A percentile compares a stretch with the other conserved stretches of the same genome.
phyloP scores from a whole-genome alignment of 345 rosid species.

The Salix caprea region DNA sequence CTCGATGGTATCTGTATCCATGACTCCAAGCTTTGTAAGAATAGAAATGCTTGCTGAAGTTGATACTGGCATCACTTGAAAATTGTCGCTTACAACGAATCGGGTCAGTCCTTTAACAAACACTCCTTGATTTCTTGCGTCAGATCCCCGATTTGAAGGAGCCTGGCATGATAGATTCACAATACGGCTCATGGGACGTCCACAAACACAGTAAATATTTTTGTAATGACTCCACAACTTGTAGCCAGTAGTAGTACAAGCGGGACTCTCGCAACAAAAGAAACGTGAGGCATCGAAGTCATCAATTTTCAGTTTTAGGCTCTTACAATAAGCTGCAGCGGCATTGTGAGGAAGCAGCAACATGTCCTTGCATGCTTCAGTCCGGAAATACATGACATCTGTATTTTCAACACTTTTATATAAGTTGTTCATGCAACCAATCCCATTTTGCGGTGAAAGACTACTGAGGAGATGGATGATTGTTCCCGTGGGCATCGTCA shows the following conservation, averaged over 20 bases:
- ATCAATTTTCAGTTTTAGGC: constrained; percentile 16
- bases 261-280: background rate
- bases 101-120: constrained; percentile 13
- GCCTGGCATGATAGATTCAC: background rate
- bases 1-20: constrained; percentile 2
- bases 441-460: background rate
- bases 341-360: constrained; percentile 12
- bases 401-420: constrained; percentile 7
- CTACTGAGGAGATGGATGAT: background rate
- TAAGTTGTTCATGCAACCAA: constrained; percentile 16
- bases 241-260: fast-evolving
- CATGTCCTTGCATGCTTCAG: constrained; percentile 16
- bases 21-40: constrained; percentile 13
- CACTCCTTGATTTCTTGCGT: background rate
- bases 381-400: background rate
- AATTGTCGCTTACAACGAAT: constrained; percentile 10
- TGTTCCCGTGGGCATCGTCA: constrained; percentile 26
- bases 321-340: constrained; percentile 1
- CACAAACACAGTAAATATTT: constrained; percentile 2
- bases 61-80: constrained; percentile 12
- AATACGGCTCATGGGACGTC: background rate
- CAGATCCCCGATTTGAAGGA: background rate
- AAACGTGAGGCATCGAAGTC: background rate
- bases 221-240: background rate
- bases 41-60: background rate